Base-by-base conservation (phyloP, 345 rosid genomes). In the Hibiscus trionum region DNA sequence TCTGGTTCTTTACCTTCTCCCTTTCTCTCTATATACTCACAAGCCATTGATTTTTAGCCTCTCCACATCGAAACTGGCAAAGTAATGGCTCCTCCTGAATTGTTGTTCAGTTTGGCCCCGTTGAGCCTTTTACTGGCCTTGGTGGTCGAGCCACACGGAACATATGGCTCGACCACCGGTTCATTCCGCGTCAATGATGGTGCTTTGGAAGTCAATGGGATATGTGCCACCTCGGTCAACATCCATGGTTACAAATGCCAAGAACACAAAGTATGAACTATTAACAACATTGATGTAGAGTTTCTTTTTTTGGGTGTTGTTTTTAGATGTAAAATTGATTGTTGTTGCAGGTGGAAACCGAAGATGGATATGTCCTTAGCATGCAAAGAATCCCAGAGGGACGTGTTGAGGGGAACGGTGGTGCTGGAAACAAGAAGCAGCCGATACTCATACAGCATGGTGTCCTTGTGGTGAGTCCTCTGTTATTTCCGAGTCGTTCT, bases 371-470 rank as follows among this genome's bases (percentile, higher is more conserved):
- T 73, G 81, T 95, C 80, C 82, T 95, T 31, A 89, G 70, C 76
- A 61, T 90, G 88, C 91, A 85, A 70, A 88, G 97, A 81, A 92
- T 92, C 69, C 85, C 92, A 9, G 82, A 81, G 75, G 97, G 97
- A 56, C 85, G 86, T 53, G 59, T 2, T 29, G 75, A 52, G 0
- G 76, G 76, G 12, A 63, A n/a, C 0, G 64, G 10, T 1, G 64
- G 64, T 12, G 55, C 33, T 3, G 72, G 33, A 47, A 44, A 57
- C 4, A 77, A 72, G 67, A 83, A 74, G 79, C 96, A 80, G 67
- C 97, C 99, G 0, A 87, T 92, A 64, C 71, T 92, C 7, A 71
- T 95, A 64, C 99, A 95, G 69, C 99, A 95, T 71, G 98, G 97
- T 0, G 87, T 95, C 56, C 91, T 92, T 57, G 98, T 90, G 83